These are phyloP conservation scores for Cercospora nicotianae DNA, from an alignment of 2,329 filamentous ascomycete species.

Conservation along the genomic window DNA sequence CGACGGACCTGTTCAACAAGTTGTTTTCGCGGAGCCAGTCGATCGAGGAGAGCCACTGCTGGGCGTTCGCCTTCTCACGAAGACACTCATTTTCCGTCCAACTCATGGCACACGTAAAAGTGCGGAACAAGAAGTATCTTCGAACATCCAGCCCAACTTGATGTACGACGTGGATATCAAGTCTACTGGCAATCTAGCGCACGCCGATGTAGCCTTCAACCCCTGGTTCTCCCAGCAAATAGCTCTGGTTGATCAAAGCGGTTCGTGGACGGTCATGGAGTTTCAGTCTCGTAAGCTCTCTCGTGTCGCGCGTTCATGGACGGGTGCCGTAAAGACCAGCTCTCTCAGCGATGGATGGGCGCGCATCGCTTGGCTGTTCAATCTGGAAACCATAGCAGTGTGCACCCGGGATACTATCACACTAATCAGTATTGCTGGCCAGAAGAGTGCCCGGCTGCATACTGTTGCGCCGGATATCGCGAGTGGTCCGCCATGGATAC, in stretches of 20 bases:
- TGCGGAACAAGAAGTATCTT: constrained; percentile 37
- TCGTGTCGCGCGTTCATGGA: constrained; percentile 17
- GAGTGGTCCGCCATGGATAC: constrained; percentile 50
- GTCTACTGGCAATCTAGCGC: constrained; percentile 56
- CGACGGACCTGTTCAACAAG: constrained; percentile 55
- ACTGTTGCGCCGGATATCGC: constrained; percentile 33
- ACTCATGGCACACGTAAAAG: constrained; percentile 33
- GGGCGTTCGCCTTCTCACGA: constrained; percentile 51
- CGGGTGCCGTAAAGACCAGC: constrained; percentile 12
- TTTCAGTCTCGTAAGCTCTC: constrained; percentile 39
- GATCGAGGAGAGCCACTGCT: constrained; percentile 48
- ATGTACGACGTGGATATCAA: constrained; percentile 55
- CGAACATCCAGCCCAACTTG: constrained; percentile 58
- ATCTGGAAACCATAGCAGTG: constrained; percentile 53
- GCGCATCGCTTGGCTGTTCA: constrained; percentile 50
- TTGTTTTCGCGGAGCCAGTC: constrained; percentile 52
- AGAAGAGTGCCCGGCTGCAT: constrained; percentile 28
- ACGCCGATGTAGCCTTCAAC: constrained; percentile 67
- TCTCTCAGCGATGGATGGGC: constrained; percentile 54
- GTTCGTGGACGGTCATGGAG: constrained; percentile 69
- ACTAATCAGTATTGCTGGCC: constrained; percentile 38
- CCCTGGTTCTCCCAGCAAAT: constrained; percentile 62
- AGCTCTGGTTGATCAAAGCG: constrained; percentile 64
- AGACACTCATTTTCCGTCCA: constrained; percentile 52
- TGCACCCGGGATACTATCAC: constrained; percentile 49